phyloP scores from a whole-genome alignment of 148 eudicot species.

The Diospyros kaki region DNA sequence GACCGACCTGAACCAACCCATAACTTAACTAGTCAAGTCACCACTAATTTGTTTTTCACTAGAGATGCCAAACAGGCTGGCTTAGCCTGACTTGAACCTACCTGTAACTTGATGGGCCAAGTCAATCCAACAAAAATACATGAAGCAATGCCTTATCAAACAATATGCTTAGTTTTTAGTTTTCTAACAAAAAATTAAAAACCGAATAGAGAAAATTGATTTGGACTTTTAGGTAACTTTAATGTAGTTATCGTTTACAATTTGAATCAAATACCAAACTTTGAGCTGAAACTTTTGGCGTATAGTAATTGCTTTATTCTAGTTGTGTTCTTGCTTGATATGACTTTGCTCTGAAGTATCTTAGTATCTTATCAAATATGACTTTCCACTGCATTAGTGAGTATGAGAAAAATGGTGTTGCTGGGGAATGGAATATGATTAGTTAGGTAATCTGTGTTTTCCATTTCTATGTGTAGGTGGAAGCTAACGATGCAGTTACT shows the following conservation, averaged over 20 bases:
- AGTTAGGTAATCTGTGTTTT: constrained; percentile 5
- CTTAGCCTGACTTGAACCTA: too few relatives aligned
- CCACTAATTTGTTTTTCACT: too few relatives aligned
- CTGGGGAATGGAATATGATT: neutral
- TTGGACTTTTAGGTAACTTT: too few relatives aligned
- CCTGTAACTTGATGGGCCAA: too few relatives aligned
- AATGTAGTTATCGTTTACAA: neutral
- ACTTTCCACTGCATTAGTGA: neutral
- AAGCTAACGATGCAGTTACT: constrained; percentile 88
- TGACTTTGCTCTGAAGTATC: neutral
- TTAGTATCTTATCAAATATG: neutral
- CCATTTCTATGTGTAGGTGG: constrained; percentile 51
- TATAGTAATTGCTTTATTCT: neutral
- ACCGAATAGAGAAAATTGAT: too few relatives aligned
- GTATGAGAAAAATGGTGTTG: neutral
- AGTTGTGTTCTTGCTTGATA: neutral
- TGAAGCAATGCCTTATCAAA: too few relatives aligned
- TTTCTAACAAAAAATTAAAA: too few relatives aligned
- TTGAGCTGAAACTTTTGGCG: neutral
- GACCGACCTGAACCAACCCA: too few relatives aligned
- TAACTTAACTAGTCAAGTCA: too few relatives aligned
- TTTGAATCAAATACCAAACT: neutral
- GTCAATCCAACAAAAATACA: too few relatives aligned
- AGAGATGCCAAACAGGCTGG: too few relatives aligned
- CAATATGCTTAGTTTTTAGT: too few relatives aligned